Evolutionary conservation across 371 early-diverging fungal species (phyloP).

Genomic region (Blastocladiella emersonii): DNA sequence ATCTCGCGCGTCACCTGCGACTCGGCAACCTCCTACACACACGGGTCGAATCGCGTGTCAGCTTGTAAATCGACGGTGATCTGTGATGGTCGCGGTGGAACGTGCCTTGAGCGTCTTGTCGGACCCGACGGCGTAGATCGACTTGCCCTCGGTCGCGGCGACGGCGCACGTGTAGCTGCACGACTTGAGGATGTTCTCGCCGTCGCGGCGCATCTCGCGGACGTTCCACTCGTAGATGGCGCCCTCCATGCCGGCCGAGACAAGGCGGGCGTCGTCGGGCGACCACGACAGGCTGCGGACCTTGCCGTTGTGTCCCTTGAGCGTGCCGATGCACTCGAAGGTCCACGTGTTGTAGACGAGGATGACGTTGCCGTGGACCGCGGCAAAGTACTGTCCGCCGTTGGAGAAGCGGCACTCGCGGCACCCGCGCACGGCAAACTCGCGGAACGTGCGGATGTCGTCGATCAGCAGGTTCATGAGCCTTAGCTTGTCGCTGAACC

Average conservation of each 20-base stretch:
- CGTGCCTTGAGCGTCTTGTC: constrained; percentile 30
- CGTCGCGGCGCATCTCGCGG: constrained; percentile 23
- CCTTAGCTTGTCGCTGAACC: constrained; percentile 38
- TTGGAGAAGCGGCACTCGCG: constrained; percentile 36
- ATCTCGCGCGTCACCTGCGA: constrained; percentile 28
- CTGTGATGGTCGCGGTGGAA: too few relatives aligned
- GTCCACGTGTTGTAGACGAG: constrained; percentile 24
- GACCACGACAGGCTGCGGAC: constrained; percentile 33
- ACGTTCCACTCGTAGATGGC: constrained; percentile 15
- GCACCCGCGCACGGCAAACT: constrained; percentile 37
- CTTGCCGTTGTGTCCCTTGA: constrained; percentile 43
- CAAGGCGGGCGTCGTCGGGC: constrained; percentile 28
- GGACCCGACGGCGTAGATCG: constrained; percentile 31
- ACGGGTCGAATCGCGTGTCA: too few relatives aligned
- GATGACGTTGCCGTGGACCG: constrained; percentile 11
- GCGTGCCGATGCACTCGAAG: constrained; percentile 25
- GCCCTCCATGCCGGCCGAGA: constrained; percentile 25
- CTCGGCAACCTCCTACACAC: constrained; percentile 32
- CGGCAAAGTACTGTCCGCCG: constrained; percentile 20
- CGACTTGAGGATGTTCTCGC: constrained; percentile 33
- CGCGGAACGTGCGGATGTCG: constrained; percentile 34
- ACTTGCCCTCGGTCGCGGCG: constrained; percentile 17
- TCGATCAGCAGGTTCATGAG: constrained; percentile 39
- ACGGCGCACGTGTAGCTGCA: constrained; percentile 31
- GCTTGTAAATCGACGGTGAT: too few relatives aligned